Conservation (phyloP, 371 early-diverging fungal genomes). For the Cokeromyces recurvatus region DNA sequence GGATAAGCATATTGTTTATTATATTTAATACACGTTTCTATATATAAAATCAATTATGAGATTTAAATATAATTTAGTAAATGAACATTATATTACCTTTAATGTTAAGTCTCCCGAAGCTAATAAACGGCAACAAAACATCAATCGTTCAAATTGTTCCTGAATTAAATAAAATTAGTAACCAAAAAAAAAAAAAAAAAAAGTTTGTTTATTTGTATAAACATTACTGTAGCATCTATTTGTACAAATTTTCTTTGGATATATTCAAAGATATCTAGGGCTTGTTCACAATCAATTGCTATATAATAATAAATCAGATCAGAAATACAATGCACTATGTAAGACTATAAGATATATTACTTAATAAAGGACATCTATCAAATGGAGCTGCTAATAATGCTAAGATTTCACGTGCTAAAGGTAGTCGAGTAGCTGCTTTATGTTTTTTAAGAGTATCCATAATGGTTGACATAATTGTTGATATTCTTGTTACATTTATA, state of each 20-base stretch:
- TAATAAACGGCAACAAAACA: conserved; percentile 38
- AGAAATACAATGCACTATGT: not conserved
- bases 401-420: conserved; percentile 28
- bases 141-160: conserved; percentile 44
- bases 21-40: conserved; percentile 32
- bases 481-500: conserved; percentile 12
- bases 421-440: conserved; percentile 34
- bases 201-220: not conserved
- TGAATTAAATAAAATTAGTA: conserved; percentile 8
- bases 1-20: conserved; percentile 22
- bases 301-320: not conserved
- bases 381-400: conserved; percentile 33
- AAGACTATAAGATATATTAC: conserved; percentile 6
- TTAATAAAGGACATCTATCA: conserved; percentile 19
- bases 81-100: conserved; percentile 24
- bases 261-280: conserved; percentile 45
- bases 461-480: conserved; percentile 16
- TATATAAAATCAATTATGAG: too few species aligned
- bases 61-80: not conserved
- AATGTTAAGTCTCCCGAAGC: conserved; percentile 20
- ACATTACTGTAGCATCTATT: conserved; percentile 30
- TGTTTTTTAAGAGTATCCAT: conserved; percentile 29
- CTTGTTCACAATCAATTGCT: conserved; percentile 40
- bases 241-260: conserved; percentile 32
- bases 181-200: not conserved